Percentiles rank a stretch among this genome's conserved stretches.
phyloP scores from a whole-genome alignment of 768 basidiomycete genomes.

The Boletus insuetus region DNA sequence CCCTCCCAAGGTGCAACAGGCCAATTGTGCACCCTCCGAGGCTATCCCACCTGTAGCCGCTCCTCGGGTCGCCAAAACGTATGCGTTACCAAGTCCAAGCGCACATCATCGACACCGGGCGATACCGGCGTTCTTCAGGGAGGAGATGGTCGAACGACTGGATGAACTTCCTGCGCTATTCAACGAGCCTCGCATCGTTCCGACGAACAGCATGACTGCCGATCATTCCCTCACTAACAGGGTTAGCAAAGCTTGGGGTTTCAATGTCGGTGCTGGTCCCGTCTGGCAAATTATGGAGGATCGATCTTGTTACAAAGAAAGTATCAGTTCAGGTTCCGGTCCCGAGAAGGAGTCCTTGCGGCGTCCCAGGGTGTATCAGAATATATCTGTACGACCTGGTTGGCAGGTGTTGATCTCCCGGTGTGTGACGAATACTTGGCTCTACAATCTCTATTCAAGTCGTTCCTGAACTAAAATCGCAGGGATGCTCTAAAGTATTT shows the following conservation, averaged over 20 bases:
- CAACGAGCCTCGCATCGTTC: slow-evolving; percentile 34
- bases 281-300: slow-evolving; percentile 81
- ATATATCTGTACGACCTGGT: slow-evolving; percentile 41
- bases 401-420: slow-evolving; percentile 44
- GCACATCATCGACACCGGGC: slow-evolving; percentile 74
- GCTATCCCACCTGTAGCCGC: slow-evolving; percentile 3
- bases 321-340: slow-evolving; percentile 26
- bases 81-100: slow-evolving; percentile 60
- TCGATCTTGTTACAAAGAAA: slow-evolving; percentile 74
- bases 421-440: slow-evolving; percentile 40
- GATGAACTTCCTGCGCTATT: slow-evolving; percentile 50
- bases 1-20: slow-evolving; percentile 15
- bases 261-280: slow-evolving; percentile 72
- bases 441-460: slow-evolving; percentile 5
- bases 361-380: slow-evolving; percentile 57
- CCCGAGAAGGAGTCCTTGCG: slow-evolving; percentile 47
- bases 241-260: slow-evolving; percentile 67
- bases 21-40: background rate
- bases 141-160: slow-evolving; percentile 60
- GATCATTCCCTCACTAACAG: slow-evolving; percentile 47
- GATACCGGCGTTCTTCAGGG: slow-evolving; percentile 52
- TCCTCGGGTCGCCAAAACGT: slow-evolving; percentile 39
- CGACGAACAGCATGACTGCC: slow-evolving; percentile 59
- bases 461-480: background rate
- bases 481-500: slow-evolving; percentile 61